Percentiles rank a stretch among this genome's conserved stretches.
phyloP scores from a whole-genome alignment of 1,284 basidiomycete species.

The Puccinia hordei region DNA sequence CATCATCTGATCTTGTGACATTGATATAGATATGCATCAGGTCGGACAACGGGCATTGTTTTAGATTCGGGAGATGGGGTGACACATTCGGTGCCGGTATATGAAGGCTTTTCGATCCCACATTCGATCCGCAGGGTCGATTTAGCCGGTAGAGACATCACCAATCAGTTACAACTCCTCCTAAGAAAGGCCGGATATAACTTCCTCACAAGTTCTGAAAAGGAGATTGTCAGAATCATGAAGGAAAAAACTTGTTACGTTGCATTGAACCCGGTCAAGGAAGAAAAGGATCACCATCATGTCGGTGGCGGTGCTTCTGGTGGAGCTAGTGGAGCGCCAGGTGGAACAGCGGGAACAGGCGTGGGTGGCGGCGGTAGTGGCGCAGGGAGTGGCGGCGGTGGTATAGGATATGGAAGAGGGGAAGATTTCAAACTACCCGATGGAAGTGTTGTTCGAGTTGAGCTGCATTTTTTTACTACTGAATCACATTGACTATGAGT shows the following conservation, averaged over 20 bases:
- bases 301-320: constrained; percentile 58
- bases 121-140: constrained; percentile 95
- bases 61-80: constrained; percentile 98
- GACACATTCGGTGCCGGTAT: constrained; percentile 97
- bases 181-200: constrained; percentile 93
- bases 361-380: constrained; percentile 93
- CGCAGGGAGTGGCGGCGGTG: constrained; percentile 60
- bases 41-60: constrained; percentile 97
- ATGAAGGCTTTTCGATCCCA: constrained; percentile 98
- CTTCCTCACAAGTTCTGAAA: constrained; percentile 93
- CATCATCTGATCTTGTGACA: constrained; percentile 11
- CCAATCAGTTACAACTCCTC: constrained; percentile 89
- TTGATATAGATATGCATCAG: constrained; percentile 82
- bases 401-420: constrained; percentile 63
- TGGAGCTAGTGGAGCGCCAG: constrained; percentile 11
- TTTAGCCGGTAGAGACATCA: constrained; percentile 93
- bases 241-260: constrained; percentile 59
- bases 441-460: constrained; percentile 77
- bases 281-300: constrained; percentile 97
- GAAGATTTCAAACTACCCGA: constrained; percentile 95
- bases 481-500: constrained; percentile 34
- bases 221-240: constrained; percentile 93
- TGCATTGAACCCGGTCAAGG: constrained; percentile 60
- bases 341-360: constrained; percentile 60
- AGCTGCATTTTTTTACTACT: not conserved